These are phyloP conservation scores for Rhododendron mucronatum DNA, from an alignment of 148 eudicot genomes.

Conservation along the genomic window DNA sequence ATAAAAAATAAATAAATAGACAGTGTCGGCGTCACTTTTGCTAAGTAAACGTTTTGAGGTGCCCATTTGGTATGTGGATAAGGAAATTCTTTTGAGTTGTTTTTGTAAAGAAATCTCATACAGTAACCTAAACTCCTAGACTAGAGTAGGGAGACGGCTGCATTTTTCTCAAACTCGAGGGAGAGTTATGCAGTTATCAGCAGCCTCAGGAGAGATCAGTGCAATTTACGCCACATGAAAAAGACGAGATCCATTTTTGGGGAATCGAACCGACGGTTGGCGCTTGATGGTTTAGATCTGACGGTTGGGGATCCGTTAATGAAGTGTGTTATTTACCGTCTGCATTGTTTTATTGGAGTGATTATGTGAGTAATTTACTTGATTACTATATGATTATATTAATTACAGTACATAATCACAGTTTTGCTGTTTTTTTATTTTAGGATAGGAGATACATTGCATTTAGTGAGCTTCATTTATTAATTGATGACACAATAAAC, in stretches of 20 bases:
- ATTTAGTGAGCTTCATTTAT: neutral
- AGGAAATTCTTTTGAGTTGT: too few species aligned
- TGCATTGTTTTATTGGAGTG: neutral
- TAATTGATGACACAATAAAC: neutral
- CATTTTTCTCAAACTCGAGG: neutral
- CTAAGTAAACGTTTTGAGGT: too few species aligned
- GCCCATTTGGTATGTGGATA: too few species aligned
- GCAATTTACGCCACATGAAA: neutral
- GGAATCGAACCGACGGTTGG: constrained; percentile 1
- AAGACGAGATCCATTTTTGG: neutral
- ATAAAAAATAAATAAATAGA: too few species aligned
- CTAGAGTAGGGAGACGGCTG: neutral
- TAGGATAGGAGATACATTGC: neutral
- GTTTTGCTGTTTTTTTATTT: neutral
- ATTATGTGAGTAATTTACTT: neutral
- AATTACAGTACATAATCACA: neutral
- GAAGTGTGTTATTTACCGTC: neutral
- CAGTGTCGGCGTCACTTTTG: too few species aligned
- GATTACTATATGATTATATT: neutral
- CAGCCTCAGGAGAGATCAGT: neutral
- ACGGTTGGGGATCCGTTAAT: neutral
- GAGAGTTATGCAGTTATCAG: neutral
- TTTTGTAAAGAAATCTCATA: too few species aligned
- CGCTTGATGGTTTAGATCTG: neutral
- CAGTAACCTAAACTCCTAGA: neutral